Percentiles rank a stretch among this genome's conserved stretches.
These are phyloP conservation scores for Kodamaea jinghongensis DNA, from an alignment of 805 yeast species.

Conservation along the genomic window DNA sequence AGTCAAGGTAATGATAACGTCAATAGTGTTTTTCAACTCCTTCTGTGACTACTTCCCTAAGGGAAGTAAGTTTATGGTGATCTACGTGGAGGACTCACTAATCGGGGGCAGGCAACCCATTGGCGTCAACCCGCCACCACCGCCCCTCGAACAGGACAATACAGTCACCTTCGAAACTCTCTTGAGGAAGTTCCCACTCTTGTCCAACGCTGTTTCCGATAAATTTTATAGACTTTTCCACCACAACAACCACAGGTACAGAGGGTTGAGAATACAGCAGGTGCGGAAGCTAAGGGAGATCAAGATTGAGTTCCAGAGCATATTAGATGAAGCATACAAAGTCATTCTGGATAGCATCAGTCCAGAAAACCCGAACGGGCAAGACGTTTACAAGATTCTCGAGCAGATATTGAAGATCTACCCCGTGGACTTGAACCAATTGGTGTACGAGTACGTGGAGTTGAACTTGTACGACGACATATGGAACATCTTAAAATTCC, in stretches of 20 bases:
- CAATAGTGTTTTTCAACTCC: constrained; percentile 48
- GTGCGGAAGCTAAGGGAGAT: constrained; percentile 25
- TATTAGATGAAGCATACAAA: constrained; percentile 33
- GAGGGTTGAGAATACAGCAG: constrained; percentile 29
- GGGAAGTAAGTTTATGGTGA: constrained; percentile 53
- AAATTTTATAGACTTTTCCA: constrained; percentile 39
- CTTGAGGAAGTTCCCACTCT: constrained; percentile 36
- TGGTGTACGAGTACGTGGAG: constrained; percentile 72
- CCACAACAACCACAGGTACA: constrained; percentile 36
- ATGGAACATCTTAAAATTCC: constrained; percentile 50
- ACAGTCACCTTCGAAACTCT: constrained; percentile 34
- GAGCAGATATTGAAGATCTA: constrained; percentile 28
- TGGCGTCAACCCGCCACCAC: too few species aligned
- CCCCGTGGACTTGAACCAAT: constrained; percentile 48
- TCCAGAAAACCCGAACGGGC: constrained; percentile 33
- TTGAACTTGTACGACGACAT: constrained; percentile 60
- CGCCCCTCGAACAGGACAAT: not conserved
- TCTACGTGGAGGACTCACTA: constrained; percentile 57
- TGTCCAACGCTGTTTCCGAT: constrained; percentile 39
- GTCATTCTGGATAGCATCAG: constrained; percentile 40
- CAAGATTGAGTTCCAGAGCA: constrained; percentile 28
- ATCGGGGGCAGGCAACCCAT: constrained; percentile 12
- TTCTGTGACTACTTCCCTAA: constrained; percentile 60
- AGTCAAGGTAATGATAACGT: constrained; percentile 41
- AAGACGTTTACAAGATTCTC: constrained; percentile 30